Base-by-base conservation (phyloP, 495 filamentous ascomycete genomes). In the Trichoderma gamsii region DNA sequence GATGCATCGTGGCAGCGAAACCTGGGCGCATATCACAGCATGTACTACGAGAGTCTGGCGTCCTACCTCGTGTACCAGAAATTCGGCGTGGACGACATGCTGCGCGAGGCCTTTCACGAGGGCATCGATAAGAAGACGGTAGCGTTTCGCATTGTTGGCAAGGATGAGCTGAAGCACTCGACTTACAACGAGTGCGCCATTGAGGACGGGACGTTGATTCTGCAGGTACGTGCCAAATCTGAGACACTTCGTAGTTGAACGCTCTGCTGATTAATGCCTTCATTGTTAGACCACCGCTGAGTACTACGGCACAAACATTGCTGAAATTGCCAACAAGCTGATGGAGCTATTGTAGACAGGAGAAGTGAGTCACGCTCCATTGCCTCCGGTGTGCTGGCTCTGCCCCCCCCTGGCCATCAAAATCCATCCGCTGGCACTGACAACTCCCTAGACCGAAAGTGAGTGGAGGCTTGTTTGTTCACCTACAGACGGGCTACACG, bases 71-170 rank as follows among this genome's bases (percentile, higher is more conserved):
- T 67, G 35, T 71, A 71, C 43, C 77, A 80, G 68, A 80, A 82
- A 68, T 80, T 84, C 59, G 77, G 74, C 59, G 76, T 78, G 41
- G 82, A 84, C 70, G 81, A 83, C 2, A 59, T 82, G 70, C 67
- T 82, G n/a, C 74, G 73, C 38, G 81, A 83, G 72, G 81, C 79
- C 8, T 74, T 84, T 66, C 71, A 77, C 25, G 82, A 82, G 67
- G 77, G 72, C 18, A 78, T 82, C 27, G 70, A 74, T 13, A 78
- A 74, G 64, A 74, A 71, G 27, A 76, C 79, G 69, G 71, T 81
- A 11, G 76, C 70, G 29, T 75, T 84, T 64, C 77, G 81, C 65
- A 67, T 83, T 29, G 80, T 84, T 8, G 82, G 83, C 41, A 32
- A 65, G 35, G 41, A 7, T 9, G 77, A 76, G 70, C 76, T 84